Base-by-base conservation (phyloP, 768 basidiomycete genomes). In the Russula abietina region DNA sequence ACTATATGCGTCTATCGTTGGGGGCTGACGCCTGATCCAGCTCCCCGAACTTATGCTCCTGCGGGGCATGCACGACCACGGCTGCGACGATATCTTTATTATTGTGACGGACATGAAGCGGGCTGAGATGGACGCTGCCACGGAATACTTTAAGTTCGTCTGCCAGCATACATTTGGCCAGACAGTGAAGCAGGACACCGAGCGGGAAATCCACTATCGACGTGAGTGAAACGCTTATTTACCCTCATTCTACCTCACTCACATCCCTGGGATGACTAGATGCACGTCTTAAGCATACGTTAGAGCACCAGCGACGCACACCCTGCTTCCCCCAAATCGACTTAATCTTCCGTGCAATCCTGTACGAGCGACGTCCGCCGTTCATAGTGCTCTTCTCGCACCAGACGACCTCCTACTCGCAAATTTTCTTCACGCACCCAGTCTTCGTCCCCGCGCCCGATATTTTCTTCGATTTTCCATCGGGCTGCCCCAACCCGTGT, bases 311-410 rank as follows among this genome's bases (percentile, higher is more conserved):
- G 69, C 82, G 82, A 38, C 82, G 88, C n/a, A 85, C 82, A 6
- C 88, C 88, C 0, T 90, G 88, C 72, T 89, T 90, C 72, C 88
- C 88, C 6, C 88, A 90, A 73, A 87, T 90, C 74, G 88, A 90
- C 74, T 81, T 90, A 62, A 83, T 84, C 39, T 78, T 90, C 57
- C 86, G 88, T 43, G 87, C 88, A 14, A 85, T 90, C 68, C 78
- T 90, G 4, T 80, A 84, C 75, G 88, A 90, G 73, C 89, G 89
- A 70, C 81, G 79, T 55, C 88, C 88, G 5, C 88, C 85, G 41
- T 90, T 90, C 72, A 77, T 90, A 68, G 80, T 90, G 51, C 79
- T 90, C 65, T 89, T 90, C 73, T 90, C 88, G 30, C 87, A 87
- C 70, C 87, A 89, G 71, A 86, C 86, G 32, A 87, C 86, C 11